Conservation (phyloP, 768 basidiomycete species). For the Suillus discolor region DNA sequence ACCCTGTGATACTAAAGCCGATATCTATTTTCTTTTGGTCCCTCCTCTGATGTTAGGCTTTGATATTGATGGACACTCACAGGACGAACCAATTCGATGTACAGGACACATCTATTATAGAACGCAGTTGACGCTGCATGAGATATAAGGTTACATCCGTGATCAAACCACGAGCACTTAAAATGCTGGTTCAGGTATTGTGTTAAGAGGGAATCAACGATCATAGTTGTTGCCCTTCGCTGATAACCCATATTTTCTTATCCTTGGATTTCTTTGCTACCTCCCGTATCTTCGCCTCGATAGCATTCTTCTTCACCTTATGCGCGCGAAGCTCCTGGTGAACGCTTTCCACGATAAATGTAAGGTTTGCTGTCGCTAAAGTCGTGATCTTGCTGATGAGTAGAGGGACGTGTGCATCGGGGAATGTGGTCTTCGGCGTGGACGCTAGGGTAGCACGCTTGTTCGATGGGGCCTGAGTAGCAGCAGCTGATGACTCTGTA, state of each 20-base stretch:
- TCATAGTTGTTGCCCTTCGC: slow-evolving; percentile 22
- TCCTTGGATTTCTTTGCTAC: slow-evolving; percentile 75
- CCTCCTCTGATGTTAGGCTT: background rate
- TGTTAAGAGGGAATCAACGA: background rate
- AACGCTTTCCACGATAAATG: slow-evolving; percentile 71
- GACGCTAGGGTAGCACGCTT: slow-evolving; percentile 28
- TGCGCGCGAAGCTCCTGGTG: slow-evolving; percentile 68
- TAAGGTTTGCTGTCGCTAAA: slow-evolving; percentile 62
- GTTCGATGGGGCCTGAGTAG: slow-evolving; percentile 22
- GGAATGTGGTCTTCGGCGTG: slow-evolving; percentile 63
- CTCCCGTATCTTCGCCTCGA: slow-evolving; percentile 80
- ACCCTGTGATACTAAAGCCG: background rate
- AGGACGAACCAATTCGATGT: background rate
- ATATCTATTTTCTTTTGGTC: background rate
- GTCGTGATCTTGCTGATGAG: slow-evolving; percentile 65
- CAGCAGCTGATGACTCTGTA: slow-evolving; percentile 15
- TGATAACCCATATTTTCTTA: slow-evolving; percentile 75
- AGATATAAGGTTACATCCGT: background rate
- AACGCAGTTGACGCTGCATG: background rate
- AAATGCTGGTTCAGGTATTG: background rate
- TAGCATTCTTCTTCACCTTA: slow-evolving; percentile 81
- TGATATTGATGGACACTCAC: background rate
- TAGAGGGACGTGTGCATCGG: slow-evolving; percentile 60
- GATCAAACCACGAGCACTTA: background rate
- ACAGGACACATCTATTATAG: background rate